Base-by-base conservation (phyloP, 352 stramenopile genomes). In the Achlya hypogyna region DNA sequence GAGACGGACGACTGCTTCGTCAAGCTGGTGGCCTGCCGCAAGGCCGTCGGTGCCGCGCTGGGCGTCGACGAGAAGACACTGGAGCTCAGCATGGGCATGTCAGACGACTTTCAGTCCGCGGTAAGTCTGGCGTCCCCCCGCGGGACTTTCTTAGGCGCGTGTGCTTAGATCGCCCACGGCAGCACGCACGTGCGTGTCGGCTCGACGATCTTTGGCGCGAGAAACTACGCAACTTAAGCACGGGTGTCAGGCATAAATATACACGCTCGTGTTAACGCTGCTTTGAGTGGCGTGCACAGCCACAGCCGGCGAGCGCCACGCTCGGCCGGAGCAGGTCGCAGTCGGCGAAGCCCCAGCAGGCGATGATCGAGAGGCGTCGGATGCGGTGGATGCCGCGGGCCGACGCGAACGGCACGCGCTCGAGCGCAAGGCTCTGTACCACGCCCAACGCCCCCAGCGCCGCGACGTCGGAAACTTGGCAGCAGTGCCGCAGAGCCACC, bases 31-130 rank as follows among this genome's bases (percentile, higher is more conserved):
- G 70, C 74, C 20, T 96, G 79, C 63, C 79, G 91, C 25, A 78
- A 83, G 69, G 45, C 74, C 18, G 72, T 96, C 40, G 85, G 86
- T 6, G 79, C 86, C 28, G 77, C 81, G 6, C 76, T 96, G 20
- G 72, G 72, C n/a, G 73, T 78, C 38, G 51, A 89, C 22, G 75
- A 86, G 45, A 73, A 80, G 2, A 75, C 86, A 2, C 74, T 99
- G 23, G 96, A 93, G 66, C 83, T 99, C 25, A 98, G 92, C 68
- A 99, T 99, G 97, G 97, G 97, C 70, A 99, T 99, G 97, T 98
- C 90, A n/a, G 85, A 82, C 22, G 97, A 99, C 74, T 99, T 94
- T 75, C 93, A 98, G 73, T 82, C 96, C 25, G 97, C 97, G 51
- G 84, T 90, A 54, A 40, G 77, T 69, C 16, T 27, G 12, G 29